Conservation (phyloP, 2,329 filamentous ascomycete genomes). For the Ophiosphaerella herpotricha region DNA sequence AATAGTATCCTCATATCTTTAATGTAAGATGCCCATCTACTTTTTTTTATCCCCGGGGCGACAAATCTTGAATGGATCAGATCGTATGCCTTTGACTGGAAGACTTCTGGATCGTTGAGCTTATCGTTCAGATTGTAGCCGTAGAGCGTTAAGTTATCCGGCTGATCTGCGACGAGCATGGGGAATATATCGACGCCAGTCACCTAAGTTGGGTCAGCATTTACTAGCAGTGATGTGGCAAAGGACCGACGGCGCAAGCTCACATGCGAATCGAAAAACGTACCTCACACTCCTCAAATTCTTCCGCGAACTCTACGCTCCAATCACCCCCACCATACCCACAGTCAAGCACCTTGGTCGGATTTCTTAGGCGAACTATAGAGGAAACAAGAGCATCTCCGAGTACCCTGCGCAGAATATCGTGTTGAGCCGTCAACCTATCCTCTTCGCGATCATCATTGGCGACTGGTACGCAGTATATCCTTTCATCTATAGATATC, state of each 20-base stretch:
- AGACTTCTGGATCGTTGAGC: constrained; percentile 50
- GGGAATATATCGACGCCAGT: constrained; percentile 47
- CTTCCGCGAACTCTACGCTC: constrained; percentile 44
- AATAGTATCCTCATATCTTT: constrained; percentile 74
- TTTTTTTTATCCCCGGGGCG: constrained; percentile 70
- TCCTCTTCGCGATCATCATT: constrained; percentile 45
- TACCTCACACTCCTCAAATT: constrained; percentile 46
- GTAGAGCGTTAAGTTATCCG: constrained; percentile 43
- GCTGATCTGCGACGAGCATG: constrained; percentile 38
- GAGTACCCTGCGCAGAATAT: constrained; percentile 38
- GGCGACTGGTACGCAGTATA: constrained; percentile 47
- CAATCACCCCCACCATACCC: constrained; percentile 48
- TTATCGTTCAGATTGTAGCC: constrained; percentile 47
- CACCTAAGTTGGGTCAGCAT: constrained; percentile 35
- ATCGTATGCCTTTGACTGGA: constrained; percentile 74
- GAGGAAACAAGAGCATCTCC: constrained; percentile 36
- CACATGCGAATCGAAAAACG: constrained; percentile 7
- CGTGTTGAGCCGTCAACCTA: constrained; percentile 41
- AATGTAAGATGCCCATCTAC: constrained; percentile 76
- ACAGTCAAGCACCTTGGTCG: constrained; percentile 44
- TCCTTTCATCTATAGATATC: constrained; percentile 41
- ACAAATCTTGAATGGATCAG: constrained; percentile 79
- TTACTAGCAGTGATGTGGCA: background rate
- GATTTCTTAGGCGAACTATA: constrained; percentile 29
- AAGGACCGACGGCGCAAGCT: background rate